Evolutionary conservation across 805 yeast species (phyloP).

Genomic region (Starmerella stigmatis): DNA sequence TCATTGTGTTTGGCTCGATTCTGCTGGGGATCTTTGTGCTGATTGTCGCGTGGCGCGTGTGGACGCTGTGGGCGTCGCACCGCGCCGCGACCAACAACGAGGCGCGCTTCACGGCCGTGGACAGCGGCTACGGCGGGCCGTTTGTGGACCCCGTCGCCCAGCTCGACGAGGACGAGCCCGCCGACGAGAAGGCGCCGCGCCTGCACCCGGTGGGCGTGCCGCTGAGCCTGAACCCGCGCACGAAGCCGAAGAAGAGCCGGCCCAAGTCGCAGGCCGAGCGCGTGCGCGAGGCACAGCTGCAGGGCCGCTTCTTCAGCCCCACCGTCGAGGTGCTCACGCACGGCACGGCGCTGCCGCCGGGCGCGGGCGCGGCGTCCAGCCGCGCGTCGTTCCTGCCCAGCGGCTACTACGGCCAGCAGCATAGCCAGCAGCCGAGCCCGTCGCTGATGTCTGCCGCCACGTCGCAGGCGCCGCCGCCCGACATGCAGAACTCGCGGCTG

Average conservation of each 20-base stretch:
- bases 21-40: conserved; percentile 49
- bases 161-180: conserved; percentile 6
- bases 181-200: conserved; percentile 12
- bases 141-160: conserved; percentile 22
- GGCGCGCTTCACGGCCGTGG: conserved; percentile 23
- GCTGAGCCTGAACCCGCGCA: conserved; percentile 7
- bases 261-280: conserved; percentile 17
- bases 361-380: conserved; percentile 4
- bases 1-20: conserved; percentile 67
- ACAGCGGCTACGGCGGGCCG: conserved; percentile 24
- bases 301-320: conserved; percentile 54
- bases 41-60: conserved; percentile 43
- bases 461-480: conserved; percentile 7
- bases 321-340: conserved; percentile 61
- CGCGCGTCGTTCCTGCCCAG: conserved; percentile 21
- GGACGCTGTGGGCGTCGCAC: conserved; percentile 39
- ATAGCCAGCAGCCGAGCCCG: conserved; percentile 4
- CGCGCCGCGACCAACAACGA: conserved; percentile 42
- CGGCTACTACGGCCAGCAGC: conserved; percentile 18
- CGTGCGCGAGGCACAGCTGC: conserved; percentile 16
- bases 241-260: conserved; percentile 5
- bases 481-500: conserved; percentile 9
- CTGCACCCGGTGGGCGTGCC: conserved; percentile 19
- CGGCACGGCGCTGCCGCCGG: conserved; percentile 22
- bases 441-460: conserved; percentile 6